These are phyloP conservation scores for Scenedesmus sp. DNA, from an alignment of 163 green algal genomes.

Conservation along the genomic window DNA sequence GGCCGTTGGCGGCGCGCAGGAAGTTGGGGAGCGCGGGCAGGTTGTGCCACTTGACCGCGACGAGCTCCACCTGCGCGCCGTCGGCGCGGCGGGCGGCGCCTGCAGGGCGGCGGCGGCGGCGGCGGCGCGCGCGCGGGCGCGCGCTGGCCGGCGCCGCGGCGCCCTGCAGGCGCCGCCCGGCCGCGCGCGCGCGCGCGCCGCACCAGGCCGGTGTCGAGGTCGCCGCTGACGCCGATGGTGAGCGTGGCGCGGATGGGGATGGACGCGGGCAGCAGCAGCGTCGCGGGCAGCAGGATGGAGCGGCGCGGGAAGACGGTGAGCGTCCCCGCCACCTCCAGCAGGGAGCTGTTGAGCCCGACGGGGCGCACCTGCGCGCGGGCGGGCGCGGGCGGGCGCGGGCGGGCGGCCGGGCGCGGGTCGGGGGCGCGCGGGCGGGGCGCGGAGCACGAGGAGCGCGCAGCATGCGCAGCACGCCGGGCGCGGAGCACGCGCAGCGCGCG, in stretches of 20 bases:
- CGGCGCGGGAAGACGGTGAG: constrained; percentile 8
- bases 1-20: constrained; percentile 28
- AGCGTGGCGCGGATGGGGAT: constrained; percentile 38
- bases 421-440: no score
- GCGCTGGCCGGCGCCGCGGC: no score
- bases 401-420: background rate
- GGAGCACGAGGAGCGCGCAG: background rate
- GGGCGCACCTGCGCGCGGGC: background rate
- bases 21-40: constrained; percentile 42
- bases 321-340: constrained; percentile 30
- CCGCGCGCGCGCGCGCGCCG: no score
- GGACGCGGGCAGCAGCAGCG: constrained; percentile 36
- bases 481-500: background rate
- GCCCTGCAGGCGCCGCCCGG: no score
- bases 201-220: constrained; percentile 26
- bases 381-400: background rate
- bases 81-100: background rate
- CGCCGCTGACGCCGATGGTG: constrained; percentile 34
- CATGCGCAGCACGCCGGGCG: background rate
- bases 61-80: constrained; percentile 31
- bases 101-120: background rate
- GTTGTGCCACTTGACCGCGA: constrained; percentile 42
- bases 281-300: constrained; percentile 37
- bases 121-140: background rate
- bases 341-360: constrained; percentile 8